phyloP scores from a whole-genome alignment of 371 early-diverging fungal species.

The Rhizopus sp. region DNA sequence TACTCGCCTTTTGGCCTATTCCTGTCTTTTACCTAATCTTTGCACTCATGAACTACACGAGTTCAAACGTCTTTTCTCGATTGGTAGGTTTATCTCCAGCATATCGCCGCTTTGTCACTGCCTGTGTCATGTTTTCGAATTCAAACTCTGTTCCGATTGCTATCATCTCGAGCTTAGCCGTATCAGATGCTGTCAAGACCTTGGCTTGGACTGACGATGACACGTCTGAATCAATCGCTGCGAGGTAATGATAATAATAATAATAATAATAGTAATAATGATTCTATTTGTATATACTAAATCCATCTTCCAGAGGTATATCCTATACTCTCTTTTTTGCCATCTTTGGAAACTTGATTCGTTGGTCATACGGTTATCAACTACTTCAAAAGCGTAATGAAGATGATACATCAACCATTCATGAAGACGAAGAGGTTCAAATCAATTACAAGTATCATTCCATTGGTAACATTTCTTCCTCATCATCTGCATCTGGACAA shows the following conservation, averaged over 20 bases:
- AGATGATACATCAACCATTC: conserved; percentile 18
- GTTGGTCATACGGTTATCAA: conserved; percentile 78
- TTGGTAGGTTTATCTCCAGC: conserved; percentile 43
- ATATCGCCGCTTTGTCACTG: conserved; percentile 64
- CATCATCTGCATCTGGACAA: too few relatives aligned
- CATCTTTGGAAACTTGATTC: conserved; percentile 72
- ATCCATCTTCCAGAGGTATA: conserved; percentile 56
- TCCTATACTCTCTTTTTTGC: conserved; percentile 77
- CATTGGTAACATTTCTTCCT: too few relatives aligned
- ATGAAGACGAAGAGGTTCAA: conserved; percentile 19
- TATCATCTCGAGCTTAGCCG: conserved; percentile 68
- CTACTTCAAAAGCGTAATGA: conserved; percentile 44
- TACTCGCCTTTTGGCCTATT: conserved; percentile 73
- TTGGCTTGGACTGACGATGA: conserved; percentile 64
- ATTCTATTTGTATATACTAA: not conserved
- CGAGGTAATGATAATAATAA: conserved; percentile 44
- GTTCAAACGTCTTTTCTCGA: conserved; percentile 44
- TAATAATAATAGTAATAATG: too few relatives aligned
- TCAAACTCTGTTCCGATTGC: conserved; percentile 77
- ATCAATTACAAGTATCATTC: not conserved
- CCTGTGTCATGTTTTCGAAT: conserved; percentile 71
- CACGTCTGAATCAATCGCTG: conserved; percentile 62
- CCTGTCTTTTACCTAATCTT: conserved; percentile 64
- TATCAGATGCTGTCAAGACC: conserved; percentile 62
- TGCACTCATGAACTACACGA: conserved; percentile 24